Base-by-base conservation (phyloP, 1,284 basidiomycete genomes). In the Papiliotrema fonsecae region DNA sequence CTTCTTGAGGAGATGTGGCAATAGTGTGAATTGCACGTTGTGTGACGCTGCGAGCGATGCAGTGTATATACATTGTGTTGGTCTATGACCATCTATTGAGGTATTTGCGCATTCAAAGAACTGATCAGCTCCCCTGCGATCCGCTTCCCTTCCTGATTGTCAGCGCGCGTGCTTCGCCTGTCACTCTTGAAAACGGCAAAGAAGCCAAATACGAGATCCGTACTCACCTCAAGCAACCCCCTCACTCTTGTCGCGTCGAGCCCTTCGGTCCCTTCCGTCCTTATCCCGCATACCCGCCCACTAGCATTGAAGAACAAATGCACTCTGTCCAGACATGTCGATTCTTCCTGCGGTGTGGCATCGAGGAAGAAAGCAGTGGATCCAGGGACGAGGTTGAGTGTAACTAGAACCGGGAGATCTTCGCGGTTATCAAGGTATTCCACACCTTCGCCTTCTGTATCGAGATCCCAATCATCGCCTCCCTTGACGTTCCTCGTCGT, bases 391-490 rank as follows among this genome's bases (percentile, higher is more conserved):
- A 73, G 48, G 50, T 73, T 63, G 6, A 74, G 53, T 3, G 68
- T 68, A 9, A 74, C 61, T 28, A 69, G 50, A 2, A 73, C 69
- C 1, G 73, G 71, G 37, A 74, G 47, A 2, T 56, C 49, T 21
- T 67, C 61, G 42, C 70, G 56, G 1, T 53, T 57, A n/a, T 57
- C 27, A 41, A 69, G 30, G n/a, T 27, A 47, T 27, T 53, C 50
- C 3, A 54, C 40, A 5, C 59, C 64, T 10, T 42, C 47, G n/a
- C 62, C 66, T 18, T 57, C 59, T 51, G 52, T 34, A 45, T 68
- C 70, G 47, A 74, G 43, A 54, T 74, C 73, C 73, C 73, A 74
- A 45, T 73, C 71, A 39, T 74, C 73, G 2, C 56, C 65, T 3
- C 67, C 67, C n/a, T 58, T 53, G 0, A 57, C 58, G 1, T 61